Evolutionary conservation across 805 yeast genomes (phyloP).

Genomic region (Ogataea methanolica): DNA sequence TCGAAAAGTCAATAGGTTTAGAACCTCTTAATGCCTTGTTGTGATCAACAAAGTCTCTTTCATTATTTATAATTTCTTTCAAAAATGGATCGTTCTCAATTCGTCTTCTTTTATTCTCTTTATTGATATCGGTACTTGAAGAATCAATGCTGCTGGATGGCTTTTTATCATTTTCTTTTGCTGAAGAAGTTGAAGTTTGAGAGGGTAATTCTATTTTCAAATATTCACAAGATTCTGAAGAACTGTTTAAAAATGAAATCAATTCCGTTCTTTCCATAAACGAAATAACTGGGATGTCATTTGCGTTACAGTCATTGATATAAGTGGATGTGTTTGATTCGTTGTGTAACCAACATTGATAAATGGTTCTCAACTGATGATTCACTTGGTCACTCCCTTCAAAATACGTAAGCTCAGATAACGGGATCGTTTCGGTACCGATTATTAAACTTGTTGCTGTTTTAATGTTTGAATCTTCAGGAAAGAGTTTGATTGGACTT

Average conservation of each 20-base stretch:
- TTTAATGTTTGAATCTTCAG: slow-evolving; percentile 16
- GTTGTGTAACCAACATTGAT: slow-evolving; percentile 74
- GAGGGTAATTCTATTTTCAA: slow-evolving; percentile 25
- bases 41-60: slow-evolving; percentile 42
- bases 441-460: slow-evolving; percentile 16
- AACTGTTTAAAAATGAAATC: slow-evolving; percentile 75
- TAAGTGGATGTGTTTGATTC: slow-evolving; percentile 80
- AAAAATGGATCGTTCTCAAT: slow-evolving; percentile 46
- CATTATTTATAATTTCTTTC: slow-evolving; percentile 38
- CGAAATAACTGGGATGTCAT: slow-evolving; percentile 63
- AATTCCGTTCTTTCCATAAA: slow-evolving; percentile 85
- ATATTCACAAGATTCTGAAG: slow-evolving; percentile 54
- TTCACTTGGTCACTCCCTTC: slow-evolving; percentile 37
- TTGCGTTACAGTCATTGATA: slow-evolving; percentile 62
- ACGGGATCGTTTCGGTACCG: slow-evolving; percentile 11
- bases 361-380: slow-evolving; percentile 54
- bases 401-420: slow-evolving; percentile 45
- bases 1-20: slow-evolving; percentile 63
- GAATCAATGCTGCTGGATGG: no score
- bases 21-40: slow-evolving; percentile 48
- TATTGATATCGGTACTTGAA: neutral
- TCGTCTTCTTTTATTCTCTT: slow-evolving; percentile 18
- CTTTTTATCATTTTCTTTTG: neutral
- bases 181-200: neutral
- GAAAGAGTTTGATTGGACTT: slow-evolving; percentile 9